Percentiles rank a stretch among this genome's conserved stretches.
phyloP scores from a whole-genome alignment of 2,329 filamentous ascomycete species.

The Ceratocystiopsis minuta region DNA sequence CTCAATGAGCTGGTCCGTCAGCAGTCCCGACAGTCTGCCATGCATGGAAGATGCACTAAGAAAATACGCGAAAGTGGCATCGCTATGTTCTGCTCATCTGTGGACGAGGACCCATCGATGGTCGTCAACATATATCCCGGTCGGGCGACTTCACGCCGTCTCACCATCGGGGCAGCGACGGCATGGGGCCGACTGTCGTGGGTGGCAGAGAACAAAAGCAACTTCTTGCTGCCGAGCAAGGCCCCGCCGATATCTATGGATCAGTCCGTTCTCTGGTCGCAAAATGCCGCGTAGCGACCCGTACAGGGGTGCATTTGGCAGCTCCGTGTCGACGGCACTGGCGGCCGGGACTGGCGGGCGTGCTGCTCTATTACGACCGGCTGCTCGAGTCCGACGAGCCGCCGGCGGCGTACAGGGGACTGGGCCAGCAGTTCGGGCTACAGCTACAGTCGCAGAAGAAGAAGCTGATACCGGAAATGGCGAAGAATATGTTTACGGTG shows the following conservation, averaged over 20 bases:
- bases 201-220: conserved; percentile 4
- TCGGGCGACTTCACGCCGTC: conserved; percentile 1
- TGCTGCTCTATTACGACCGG: conserved; percentile 2
- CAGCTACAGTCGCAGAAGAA: no score
- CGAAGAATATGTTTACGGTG: no score
- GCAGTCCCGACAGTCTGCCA: not conserved
- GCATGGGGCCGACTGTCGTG: conserved; percentile 2
- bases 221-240: conserved; percentile 4
- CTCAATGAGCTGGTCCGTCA: conserved; percentile 6
- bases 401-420: not conserved
- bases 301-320: conserved; percentile 2
- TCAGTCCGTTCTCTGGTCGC: conserved; percentile 27
- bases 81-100: conserved; percentile 4
- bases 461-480: no score
- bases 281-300: not conserved
- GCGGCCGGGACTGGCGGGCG: conserved; percentile 3
- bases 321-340: conserved; percentile 4
- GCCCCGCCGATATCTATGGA: conserved; percentile 29
- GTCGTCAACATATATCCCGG: conserved; percentile 3
- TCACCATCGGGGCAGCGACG: conserved; percentile 3
- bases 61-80: not conserved
- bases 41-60: not conserved
- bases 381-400: conserved; percentile 1
- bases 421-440: no score
- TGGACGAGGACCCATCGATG: conserved; percentile 1